Evolutionary conservation across 2,329 filamentous ascomycete genomes (phyloP).

Genomic region (Scedosporium aurantiacum): DNA sequence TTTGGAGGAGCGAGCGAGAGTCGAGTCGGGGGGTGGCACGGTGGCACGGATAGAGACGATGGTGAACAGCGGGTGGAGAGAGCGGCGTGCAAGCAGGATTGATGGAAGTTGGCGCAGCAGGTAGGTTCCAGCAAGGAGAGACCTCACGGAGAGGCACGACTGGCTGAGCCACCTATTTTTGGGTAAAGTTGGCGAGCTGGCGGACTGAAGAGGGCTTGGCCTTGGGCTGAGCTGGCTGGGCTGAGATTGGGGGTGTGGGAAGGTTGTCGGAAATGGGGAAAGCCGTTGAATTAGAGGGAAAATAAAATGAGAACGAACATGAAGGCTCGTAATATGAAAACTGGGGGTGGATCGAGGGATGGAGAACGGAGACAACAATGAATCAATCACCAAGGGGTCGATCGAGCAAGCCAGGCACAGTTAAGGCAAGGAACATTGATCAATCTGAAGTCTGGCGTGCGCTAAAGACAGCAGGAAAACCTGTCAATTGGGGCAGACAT

Average conservation of each 20-base stretch:
- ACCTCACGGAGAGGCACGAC: neutral
- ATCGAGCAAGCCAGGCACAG: too few species aligned
- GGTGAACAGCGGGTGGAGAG: neutral
- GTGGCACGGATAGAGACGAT: neutral
- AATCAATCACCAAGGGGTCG: neutral
- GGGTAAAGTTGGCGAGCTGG: neutral
- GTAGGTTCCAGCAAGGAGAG: neutral
- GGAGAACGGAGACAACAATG: neutral
- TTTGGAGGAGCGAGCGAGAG: neutral
- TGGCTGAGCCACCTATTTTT: neutral
- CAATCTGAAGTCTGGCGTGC: too few species aligned
- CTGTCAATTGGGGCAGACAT: too few species aligned
- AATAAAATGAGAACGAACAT: neutral
- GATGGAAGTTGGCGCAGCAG: neutral
- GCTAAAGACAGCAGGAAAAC: too few species aligned
- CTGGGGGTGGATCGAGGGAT: neutral
- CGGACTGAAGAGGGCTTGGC: neutral
- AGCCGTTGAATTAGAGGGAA: neutral
- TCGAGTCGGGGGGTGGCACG: neutral
- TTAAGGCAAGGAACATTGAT: too few species aligned
- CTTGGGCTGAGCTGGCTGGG: constrained; percentile 3
- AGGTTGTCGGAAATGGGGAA: constrained; percentile 1
- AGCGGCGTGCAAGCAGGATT: neutral
- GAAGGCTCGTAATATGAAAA: neutral
- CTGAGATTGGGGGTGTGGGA: neutral